Base-by-base conservation (phyloP, 73 alveolate species). In the Tetrahymena malaccensis region DNA sequence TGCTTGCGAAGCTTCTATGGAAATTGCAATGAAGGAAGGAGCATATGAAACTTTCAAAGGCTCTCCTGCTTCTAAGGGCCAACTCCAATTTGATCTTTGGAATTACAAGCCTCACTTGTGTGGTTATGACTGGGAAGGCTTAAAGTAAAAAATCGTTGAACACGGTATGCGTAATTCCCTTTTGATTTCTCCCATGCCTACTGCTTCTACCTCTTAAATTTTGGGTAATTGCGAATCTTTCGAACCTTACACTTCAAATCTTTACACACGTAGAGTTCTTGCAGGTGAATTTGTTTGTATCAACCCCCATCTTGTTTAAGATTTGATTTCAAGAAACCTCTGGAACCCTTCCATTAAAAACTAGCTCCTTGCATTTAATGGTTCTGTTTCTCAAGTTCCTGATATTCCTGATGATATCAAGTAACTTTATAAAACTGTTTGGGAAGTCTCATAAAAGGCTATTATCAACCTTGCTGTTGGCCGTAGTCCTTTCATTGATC, bases 131-230 rank as follows among this genome's bases (percentile, higher is more conserved):
- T 98, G 99, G 99, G 97, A 96, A 10, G 94, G 93, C 27, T 94
- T 98, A 25, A 94, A 97, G 97, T 85, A 96, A 43, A 98, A 97
- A 84, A 98, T 98, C 37, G 96, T 93, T 85, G 94, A 93, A 56
- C 96, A 85, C 95, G 99, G 99, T 84, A 97, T 98, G 93, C 97
- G 99, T 85, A 99, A 99, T 97, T 99, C 99, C 13, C 97, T 99
- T 37, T 96, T 99, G 43, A 96, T 99, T 57, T 99, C 99, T 84
- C 99, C 99, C 21, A 99, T 99, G 99, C 99, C 99, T 12, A 99
- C 99, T n/a, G 99, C 99, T 44, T 94, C 98, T 94, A 99, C 99
- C 33, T 96, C 99, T 8, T 98, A 99, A 96, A 99, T 99, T 94
- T 96, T 99, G 35, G 99, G 99, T 33, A 99, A 99, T 97, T 98